Percentiles rank a stretch among this genome's conserved stretches.
These are phyloP conservation scores for Biscogniauxia mediterranea DNA, from an alignment of 2,329 filamentous ascomycete species.

Conservation along the genomic window DNA sequence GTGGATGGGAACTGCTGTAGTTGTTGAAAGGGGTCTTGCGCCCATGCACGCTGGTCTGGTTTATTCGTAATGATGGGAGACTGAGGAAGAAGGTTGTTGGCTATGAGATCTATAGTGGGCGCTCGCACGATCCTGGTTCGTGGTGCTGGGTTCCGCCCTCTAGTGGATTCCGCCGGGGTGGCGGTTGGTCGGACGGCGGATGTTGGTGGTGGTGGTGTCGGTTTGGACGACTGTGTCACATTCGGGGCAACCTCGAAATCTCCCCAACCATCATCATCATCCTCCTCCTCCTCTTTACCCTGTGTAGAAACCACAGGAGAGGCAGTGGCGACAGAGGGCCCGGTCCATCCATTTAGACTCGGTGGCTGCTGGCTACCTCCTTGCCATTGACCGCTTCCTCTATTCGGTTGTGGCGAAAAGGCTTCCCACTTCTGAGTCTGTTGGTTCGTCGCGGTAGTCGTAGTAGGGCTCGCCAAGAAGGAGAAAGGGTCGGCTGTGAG, in stretches of 20 bases:
- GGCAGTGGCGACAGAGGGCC: slow-evolving; percentile 3
- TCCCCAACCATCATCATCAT: slow-evolving; percentile 65
- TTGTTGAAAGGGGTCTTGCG: slow-evolving; percentile 9
- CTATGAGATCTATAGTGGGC: slow-evolving; percentile 52
- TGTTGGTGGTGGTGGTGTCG: slow-evolving; percentile 17
- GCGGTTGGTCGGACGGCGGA: background rate
- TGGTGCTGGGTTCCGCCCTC: slow-evolving; percentile 10
- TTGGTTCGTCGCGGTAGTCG: slow-evolving; percentile 7
- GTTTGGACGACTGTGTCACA: slow-evolving; percentile 17
- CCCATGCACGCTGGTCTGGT: slow-evolving; percentile 9
- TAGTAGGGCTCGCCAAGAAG: slow-evolving; percentile 12
- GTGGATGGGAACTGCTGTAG: slow-evolving; percentile 8
- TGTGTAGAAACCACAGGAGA: slow-evolving; percentile 13
- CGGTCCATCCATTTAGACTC: slow-evolving; percentile 12
- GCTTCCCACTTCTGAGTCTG: slow-evolving; percentile 31
- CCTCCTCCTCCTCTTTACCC: slow-evolving; percentile 42
- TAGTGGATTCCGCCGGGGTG: slow-evolving; percentile 5
- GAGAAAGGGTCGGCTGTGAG: slow-evolving; percentile 20
- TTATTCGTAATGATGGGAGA: slow-evolving; percentile 10
- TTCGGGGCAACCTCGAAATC: slow-evolving; percentile 62
- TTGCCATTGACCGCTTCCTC: slow-evolving; percentile 20
- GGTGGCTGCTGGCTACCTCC: slow-evolving; percentile 27
- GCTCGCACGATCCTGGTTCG: slow-evolving; percentile 42
- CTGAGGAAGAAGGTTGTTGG: slow-evolving; percentile 45
- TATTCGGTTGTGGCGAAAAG: slow-evolving; percentile 7